Evolutionary conservation across 768 basidiomycete genomes (phyloP), one percentile per base, ranked within the genome.

Genomic region (Psilocybe sp.): DNA sequence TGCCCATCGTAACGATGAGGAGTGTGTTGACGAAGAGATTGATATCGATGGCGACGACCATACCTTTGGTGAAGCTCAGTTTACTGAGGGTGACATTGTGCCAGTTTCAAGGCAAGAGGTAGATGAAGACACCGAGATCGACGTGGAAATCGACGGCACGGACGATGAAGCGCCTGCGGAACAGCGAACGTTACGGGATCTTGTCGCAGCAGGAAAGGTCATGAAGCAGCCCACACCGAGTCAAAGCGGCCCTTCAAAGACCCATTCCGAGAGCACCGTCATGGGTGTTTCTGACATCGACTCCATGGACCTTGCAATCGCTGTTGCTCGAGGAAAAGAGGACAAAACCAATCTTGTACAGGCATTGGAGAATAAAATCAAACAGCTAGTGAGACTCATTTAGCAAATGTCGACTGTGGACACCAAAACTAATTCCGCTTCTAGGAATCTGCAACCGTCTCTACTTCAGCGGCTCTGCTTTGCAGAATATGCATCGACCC

Each of bases 401-500:
- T 36, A 23, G 28, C n/a, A n/a, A n/a, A n/a, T 20, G n/a, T 52
- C 40, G 38, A 19, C 28, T 20, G 31, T 41, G 36, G 20, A 44
- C 44, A 38, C 10, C 40, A 43, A 36, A 57, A 34, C 44, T 43
- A 15, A 44, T 44, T 50, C 10, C 8, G 20, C n/a, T 40, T 44
- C 7, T 32, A 83, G 80, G 77, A 80, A 69, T 72, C 73, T 0
- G 63, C 62, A 46, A 65, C 60, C 48, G 57, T 71, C 8, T 71
- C 76, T 0, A 69, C 75, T 8, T 71, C 77, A 13, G 67, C 72
- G 4, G 67, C 72, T 13, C 54, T 74, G 11, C 63, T 82, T 1
- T 92, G 89, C 65, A 84, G 90, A 15, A 88, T 92, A 47, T 92
- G 89, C 59, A 67, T 92, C 13, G 89, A 90, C 42, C 76, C 84